These are phyloP conservation scores for Leccinum broughii DNA, from an alignment of 768 basidiomycete species.

Conservation along the genomic window DNA sequence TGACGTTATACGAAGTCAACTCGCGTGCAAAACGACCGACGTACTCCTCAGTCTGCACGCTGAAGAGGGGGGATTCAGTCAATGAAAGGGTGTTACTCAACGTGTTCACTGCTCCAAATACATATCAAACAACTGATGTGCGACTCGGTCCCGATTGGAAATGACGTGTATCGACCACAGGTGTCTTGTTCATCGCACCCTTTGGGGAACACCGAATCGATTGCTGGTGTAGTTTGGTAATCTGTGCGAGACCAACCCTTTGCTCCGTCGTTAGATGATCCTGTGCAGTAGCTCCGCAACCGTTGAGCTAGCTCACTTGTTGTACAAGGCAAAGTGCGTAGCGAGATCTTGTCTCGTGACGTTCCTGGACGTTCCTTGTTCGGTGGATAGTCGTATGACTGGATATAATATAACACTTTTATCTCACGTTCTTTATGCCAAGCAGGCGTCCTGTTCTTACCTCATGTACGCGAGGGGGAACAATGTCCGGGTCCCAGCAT, in stretches of 20 bases:
- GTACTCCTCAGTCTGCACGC: conserved; percentile 48
- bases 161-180: conserved; percentile 61
- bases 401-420: background rate
- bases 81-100: background rate
- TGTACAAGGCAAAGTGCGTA: conserved; percentile 64
- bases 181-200: conserved; percentile 56
- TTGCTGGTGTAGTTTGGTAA: conserved; percentile 56
- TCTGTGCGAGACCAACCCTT: conserved; percentile 58
- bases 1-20: conserved; percentile 41
- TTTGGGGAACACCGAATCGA: conserved; percentile 57
- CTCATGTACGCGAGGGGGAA: conserved; percentile 55
- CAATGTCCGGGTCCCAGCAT: conserved; percentile 66
- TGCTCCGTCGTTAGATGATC: background rate
- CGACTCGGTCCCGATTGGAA: conserved; percentile 64
- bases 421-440: background rate
- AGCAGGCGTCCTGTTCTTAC: conserved; percentile 31
- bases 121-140: conserved; percentile 66
- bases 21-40: conserved; percentile 49
- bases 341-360: conserved; percentile 61
- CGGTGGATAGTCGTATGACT: conserved; percentile 71
- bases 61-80: conserved; percentile 15
- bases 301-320: conserved; percentile 43
- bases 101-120: conserved; percentile 59
- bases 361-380: conserved; percentile 52
- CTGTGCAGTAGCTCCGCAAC: background rate